These are phyloP conservation scores for Populus tremula DNA, from an alignment of 345 rosid genomes.

Conservation along the genomic window DNA sequence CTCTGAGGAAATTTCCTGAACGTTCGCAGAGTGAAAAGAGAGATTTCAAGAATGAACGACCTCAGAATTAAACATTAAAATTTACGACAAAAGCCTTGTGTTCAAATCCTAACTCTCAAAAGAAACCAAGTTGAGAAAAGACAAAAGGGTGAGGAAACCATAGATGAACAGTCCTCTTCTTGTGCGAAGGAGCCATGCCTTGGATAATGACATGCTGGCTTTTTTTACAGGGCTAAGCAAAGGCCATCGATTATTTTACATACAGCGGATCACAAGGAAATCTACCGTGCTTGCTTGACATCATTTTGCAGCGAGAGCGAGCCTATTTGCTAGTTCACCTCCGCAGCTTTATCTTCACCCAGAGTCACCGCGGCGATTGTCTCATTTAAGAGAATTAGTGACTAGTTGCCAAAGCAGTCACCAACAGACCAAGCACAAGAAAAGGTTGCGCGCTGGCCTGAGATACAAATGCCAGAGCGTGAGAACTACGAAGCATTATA, in stretches of 20 bases:
- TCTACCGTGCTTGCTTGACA: background rate
- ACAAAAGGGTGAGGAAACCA: background rate
- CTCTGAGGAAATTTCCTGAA: background rate
- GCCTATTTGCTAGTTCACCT: background rate
- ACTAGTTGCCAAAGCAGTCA: conserved; percentile 89
- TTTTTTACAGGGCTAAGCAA: background rate
- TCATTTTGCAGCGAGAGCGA: background rate
- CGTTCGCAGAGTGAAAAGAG: too few species aligned
- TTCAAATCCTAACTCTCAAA: background rate
- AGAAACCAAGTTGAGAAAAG: background rate
- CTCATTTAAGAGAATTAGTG: conserved; percentile 33
- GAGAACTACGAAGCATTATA: background rate
- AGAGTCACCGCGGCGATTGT: background rate
- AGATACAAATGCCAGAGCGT: background rate
- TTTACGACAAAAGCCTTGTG: background rate
- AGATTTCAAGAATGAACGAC: background rate
- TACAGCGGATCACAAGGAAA: background rate
- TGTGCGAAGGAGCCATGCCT: background rate
- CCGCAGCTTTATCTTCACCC: background rate
- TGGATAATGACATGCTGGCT: background rate
- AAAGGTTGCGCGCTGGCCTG: conserved; percentile 99
- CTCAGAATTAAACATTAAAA: background rate
- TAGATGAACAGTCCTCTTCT: background rate
- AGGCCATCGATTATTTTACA: background rate
- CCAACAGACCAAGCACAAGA: conserved; percentile 82